Base-by-base conservation (phyloP, 1,284 basidiomycete genomes). In the Sanghuangporus sanghuang region DNA sequence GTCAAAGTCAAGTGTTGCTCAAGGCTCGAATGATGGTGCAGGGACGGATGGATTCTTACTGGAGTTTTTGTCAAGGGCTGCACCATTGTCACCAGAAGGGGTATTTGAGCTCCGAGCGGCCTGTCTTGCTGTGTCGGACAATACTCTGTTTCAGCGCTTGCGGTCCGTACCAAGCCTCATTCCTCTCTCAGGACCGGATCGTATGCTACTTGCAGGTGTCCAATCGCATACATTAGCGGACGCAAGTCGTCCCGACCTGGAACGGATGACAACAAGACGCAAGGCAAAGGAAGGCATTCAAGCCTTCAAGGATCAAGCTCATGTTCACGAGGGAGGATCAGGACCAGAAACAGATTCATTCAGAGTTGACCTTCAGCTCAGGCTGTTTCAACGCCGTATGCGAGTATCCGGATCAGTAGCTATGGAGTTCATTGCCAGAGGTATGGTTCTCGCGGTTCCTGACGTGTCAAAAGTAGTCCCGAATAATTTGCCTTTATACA, bases 381-480 rank as follows among this genome's bases (percentile, higher is more conserved):
- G 78, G 5, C 75, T 82, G 57, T 90, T 89, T 72, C 86, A 88
- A 70, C 85, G 83, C 69, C 78, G 89, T 6, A 87, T 91, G 87
- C 76, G 82, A n/a, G 80, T 89, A 14, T 79, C 82, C 21, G 79
- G 80, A 58, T 67, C 75, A 12, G 79, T 89, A 38, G 69, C 67
- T 0, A 69, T 87, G 6, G 86, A 90, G 65, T 89, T 90, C 66
- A 85, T 90, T 62, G 86, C 85, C 1, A 76, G 84, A 78, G 84
- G 89, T 86, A 67, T n/a, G 78, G 70, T 48, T 23, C 39, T 27
- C 49, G 9, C 54, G 16, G 32, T 54, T 50, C 46, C 11, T 21
- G 58, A 14, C 6, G 44, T 56, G 14, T 6, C 14, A 59, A 27
- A 36, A n/a, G 6, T 16, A 16, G 18, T n/a, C n/a, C 46, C 48